phyloP scores from a whole-genome alignment of 2,329 filamentous ascomycete genomes.

The Pseudogymnoascus sp. region DNA sequence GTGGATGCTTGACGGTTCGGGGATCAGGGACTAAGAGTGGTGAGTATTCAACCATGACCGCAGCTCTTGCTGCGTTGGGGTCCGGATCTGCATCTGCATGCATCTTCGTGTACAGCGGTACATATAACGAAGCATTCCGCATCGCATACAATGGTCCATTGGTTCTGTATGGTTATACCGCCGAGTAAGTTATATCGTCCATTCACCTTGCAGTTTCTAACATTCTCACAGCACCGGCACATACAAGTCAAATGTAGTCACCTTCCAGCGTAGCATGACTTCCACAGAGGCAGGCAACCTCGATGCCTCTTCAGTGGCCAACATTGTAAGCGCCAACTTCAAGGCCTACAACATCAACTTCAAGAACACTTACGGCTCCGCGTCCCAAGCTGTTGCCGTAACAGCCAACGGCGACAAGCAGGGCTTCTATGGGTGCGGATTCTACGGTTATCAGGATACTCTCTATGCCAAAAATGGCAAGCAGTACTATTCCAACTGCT shows the following conservation, averaged over 20 bases:
- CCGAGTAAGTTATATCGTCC: constrained; percentile 20
- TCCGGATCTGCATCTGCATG: constrained; percentile 24
- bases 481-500: constrained; percentile 45
- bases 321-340: constrained; percentile 38
- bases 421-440: constrained; percentile 45
- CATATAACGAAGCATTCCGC: constrained; percentile 42
- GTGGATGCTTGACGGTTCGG: constrained; percentile 12
- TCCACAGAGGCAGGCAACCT: constrained; percentile 14
- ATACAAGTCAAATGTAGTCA: constrained; percentile 15
- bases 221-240: constrained; percentile 12
- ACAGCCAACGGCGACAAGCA: constrained; percentile 38
- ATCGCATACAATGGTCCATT: constrained; percentile 24
- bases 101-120: constrained; percentile 46
- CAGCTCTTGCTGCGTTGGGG: constrained; percentile 13
- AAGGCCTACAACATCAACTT: constrained; percentile 51
- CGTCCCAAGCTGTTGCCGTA: constrained; percentile 44
- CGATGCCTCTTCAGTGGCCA: constrained; percentile 35
- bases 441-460: constrained; percentile 48
- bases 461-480: constrained; percentile 38
- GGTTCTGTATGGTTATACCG: constrained; percentile 40
- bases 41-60: constrained; percentile 11
- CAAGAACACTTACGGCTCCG: constrained; percentile 36
- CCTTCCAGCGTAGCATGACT: constrained; percentile 7
- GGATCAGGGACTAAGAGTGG: constrained; percentile 10
- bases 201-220: not conserved